A percentile compares a stretch with the other conserved stretches of the same genome.
These are phyloP conservation scores for Calonectria crousiana DNA, from an alignment of 2,329 filamentous ascomycete genomes.

Conservation along the genomic window DNA sequence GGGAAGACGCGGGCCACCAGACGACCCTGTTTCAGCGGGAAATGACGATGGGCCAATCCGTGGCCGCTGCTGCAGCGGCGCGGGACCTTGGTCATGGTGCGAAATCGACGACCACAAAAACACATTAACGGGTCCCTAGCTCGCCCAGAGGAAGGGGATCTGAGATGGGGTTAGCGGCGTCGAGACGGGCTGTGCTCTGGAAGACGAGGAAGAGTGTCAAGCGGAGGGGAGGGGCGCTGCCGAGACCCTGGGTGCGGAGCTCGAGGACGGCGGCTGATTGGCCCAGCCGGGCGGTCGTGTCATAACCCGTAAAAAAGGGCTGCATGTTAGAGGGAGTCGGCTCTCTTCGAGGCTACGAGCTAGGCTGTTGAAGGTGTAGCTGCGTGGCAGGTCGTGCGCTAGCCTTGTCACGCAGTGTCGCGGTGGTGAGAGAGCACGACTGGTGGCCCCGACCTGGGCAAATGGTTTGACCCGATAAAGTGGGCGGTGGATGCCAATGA, in stretches of 20 bases:
- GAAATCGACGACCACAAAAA: constrained; percentile 5
- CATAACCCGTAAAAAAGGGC: constrained; percentile 35
- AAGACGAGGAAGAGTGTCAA: constrained; percentile 18
- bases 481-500: neutral
- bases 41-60: constrained; percentile 46
- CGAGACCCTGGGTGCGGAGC: constrained; percentile 38
- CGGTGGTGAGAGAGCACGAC: neutral
- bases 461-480: neutral
- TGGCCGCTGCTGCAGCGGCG: constrained; percentile 33
- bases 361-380: constrained; percentile 15
- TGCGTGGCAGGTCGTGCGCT: neutral
- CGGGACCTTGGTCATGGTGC: constrained; percentile 21
- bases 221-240: constrained; percentile 28
- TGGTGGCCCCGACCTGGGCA: neutral
- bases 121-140: neutral
- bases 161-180: neutral
- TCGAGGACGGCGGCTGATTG: constrained; percentile 32
- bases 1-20: constrained; percentile 34
- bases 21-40: constrained; percentile 46
- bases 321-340: constrained; percentile 22
- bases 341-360: constrained; percentile 2
- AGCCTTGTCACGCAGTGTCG: constrained; percentile 4
- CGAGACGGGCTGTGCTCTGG: neutral
- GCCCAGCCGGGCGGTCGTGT: constrained; percentile 31
- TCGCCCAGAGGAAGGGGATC: neutral